Conservation (phyloP, 164 flowering plant genomes). For the Tetracentron sinense region DNA sequence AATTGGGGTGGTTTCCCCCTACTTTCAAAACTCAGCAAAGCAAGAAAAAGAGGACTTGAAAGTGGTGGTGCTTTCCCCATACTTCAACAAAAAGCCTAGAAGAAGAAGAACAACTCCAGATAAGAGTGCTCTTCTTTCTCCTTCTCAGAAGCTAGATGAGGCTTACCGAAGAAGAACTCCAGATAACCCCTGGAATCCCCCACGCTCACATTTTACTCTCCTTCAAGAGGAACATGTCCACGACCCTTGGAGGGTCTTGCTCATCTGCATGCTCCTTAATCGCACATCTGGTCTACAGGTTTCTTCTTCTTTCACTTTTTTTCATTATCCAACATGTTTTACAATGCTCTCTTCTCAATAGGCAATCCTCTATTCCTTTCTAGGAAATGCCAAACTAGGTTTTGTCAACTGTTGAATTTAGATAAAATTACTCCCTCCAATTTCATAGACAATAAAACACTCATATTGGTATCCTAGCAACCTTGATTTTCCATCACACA, state of each 20-base stretch:
- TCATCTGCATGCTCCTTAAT: slow-evolving; percentile 82
- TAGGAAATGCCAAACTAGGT: no score
- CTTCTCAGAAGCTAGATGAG: slow-evolving; percentile 42
- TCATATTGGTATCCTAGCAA: no score
- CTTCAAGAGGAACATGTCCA: slow-evolving; percentile 64
- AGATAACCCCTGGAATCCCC: slow-evolving; percentile 64
- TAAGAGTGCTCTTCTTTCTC: slow-evolving; percentile 20
- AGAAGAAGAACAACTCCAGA: background rate
- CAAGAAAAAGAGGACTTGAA: background rate
- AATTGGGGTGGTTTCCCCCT: slow-evolving; percentile 9
- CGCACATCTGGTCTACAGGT: slow-evolving; percentile 70
- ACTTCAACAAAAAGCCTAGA: background rate
- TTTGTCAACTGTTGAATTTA: no score
- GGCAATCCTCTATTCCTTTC: no score
- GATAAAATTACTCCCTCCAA: no score
- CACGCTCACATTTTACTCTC: slow-evolving; percentile 44
- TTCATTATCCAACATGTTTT: background rate
- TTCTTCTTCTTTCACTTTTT: background rate
- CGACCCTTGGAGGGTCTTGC: slow-evolving; percentile 90
- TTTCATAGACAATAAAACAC: no score
- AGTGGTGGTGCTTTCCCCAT: background rate
- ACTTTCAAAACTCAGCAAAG: background rate
- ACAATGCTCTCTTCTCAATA: no score
- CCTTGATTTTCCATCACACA: no score
- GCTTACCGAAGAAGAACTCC: slow-evolving; percentile 51